Conservation (phyloP, 306 rosid genomes). For the Sechiopsis laciniata region DNA sequence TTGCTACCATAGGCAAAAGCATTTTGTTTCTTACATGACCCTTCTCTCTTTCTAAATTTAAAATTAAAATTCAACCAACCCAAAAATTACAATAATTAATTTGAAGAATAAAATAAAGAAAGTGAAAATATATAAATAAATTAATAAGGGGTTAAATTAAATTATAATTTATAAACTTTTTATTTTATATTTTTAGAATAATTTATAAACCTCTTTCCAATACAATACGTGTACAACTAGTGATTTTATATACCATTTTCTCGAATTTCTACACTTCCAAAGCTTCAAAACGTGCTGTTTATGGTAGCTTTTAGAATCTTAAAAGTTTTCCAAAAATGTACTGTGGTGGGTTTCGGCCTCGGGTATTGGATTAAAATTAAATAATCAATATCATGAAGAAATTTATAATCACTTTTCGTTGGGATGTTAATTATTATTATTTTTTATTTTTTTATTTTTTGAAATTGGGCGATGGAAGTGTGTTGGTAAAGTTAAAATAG, state of each 20-base stretch:
- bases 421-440: no score
- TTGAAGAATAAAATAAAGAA: background rate
- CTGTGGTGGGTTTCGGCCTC: background rate
- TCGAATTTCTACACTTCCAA: constrained; percentile 6
- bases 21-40: background rate
- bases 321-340: constrained; percentile 14
- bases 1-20: constrained; percentile 14
- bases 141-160: background rate
- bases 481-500: no score
- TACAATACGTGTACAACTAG: constrained; percentile 11
- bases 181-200: constrained; percentile 5
- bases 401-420: no score
- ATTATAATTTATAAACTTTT: no score
- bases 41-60: background rate
- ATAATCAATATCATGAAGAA: background rate
- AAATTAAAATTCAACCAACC: background rate
- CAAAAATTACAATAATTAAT: background rate
- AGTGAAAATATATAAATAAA: background rate
- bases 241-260: constrained; percentile 10
- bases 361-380: background rate
- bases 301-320: constrained; percentile 18
- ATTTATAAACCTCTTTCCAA: background rate
- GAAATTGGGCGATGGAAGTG: no score
- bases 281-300: constrained; percentile 17
- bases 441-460: no score